Evolutionary conservation across 164 flowering plant species (phyloP), one percentile per base, ranked within the genome.

Genomic region (Amborella trichopoda): DNA sequence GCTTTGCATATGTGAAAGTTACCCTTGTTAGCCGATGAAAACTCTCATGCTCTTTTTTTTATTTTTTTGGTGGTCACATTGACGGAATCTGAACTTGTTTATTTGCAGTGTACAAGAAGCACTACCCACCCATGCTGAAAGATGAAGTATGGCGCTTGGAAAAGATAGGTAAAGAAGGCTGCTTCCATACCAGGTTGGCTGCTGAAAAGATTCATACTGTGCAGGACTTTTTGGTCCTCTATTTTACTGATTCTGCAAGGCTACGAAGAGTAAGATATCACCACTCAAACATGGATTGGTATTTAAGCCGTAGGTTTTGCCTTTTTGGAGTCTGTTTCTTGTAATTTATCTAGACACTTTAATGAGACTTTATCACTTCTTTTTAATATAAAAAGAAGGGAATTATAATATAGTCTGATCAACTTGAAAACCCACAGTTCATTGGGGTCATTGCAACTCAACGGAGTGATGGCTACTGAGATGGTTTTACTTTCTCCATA

Each of bases 111-210:
- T 89, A 89, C 69, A 75, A 66, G 68, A 89, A 89, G 62, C 95
- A 85, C 52, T 61, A 80, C 23, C 95, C 93, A 21, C 97, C 97
- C 10, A 54, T 33, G 39, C 53, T 82, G 19, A 59, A 58, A 0
- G 97, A 89, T 37, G 83, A 84, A 13, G 85, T 89, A 3, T 89
- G 94, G 97, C 76, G 95, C 6, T 67, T 89, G 5, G 85, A 78
- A 61, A 85, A 68, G 66, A 82, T 85, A 5, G 81, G 81, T 13
- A 89, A 80, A 61, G 83, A 74, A 10, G 97, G 97, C 23, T 75
- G 72, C 14, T 80, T 82, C 52, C 90, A 85, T 56, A 60, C 32
- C 28, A 75, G 70, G 54, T 68, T 89, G 1, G 13, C 70, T 0
- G 13, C 53, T 1, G 46, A 44, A 0, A 61, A 67, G 30, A 70